Base-by-base conservation (phyloP, 352 stramenopile species). In the Pythium dissotocum region DNA sequence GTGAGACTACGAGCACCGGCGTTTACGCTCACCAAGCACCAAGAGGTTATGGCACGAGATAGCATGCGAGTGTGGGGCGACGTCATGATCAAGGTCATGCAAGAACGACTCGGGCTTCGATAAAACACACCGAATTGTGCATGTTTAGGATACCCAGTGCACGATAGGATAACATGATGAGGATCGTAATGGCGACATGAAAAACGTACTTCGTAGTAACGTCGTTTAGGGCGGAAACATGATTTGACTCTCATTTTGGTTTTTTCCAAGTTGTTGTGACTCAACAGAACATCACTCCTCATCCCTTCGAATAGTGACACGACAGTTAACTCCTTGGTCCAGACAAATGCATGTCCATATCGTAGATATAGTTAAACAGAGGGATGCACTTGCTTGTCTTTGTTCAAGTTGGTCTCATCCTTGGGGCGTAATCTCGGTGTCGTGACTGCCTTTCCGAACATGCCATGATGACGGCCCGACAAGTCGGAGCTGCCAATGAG, bases 41-140 rank as follows among this genome's bases (percentile, higher is more conserved):
- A 66, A 24, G 57, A 66, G 38, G 48, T 61, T 30, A 57, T 38
- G 0, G 58, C 58, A 16, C 33, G 65, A 7, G 65, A 65, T 24
- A 71, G 58, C 42, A 61, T 66, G 57, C 57, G 58, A 2, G 49
- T 61, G 2, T 71, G 65, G 65, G 52, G 57, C 36, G 65, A 58
- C 52, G 53, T 71, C 10, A 58, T 71, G 65, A 61, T 66, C 65
- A 69, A 66, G 52, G 58, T 66, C 49, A 71, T 71, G 65, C 65
- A 71, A 32, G 58, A 71, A 51, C 26, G 51, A 6, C 58, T 71
- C 21, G 58, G 57, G n/a, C 14, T 69, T 0, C 62, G 54, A 9
- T 62, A 30, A 58, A 1, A n/a, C n/a, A n/a, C n/a, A n/a, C n/a
- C n/a, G n/a, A n/a, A n/a, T n/a, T n/a, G n/a, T n/a, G n/a, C n/a